A percentile compares a stretch with the other conserved stretches of the same genome.
Evolutionary conservation across 176 grass and related monocot species (phyloP).

Genomic region (Musa troglodytarum): DNA sequence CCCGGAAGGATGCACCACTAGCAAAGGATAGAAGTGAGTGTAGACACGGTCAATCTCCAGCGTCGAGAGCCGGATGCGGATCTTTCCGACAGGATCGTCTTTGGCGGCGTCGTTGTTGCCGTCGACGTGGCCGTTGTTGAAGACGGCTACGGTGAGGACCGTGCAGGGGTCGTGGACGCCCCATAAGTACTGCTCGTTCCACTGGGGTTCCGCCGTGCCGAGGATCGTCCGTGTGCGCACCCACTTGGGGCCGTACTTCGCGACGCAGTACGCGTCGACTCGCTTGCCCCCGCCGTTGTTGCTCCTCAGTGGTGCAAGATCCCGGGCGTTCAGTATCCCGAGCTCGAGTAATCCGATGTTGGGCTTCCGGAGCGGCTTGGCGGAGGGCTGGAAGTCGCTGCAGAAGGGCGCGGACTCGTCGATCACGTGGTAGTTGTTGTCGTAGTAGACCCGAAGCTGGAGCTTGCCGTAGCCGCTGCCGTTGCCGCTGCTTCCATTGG

Average conservation of each 20-base stretch:
- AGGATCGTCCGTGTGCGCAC: constrained; percentile 28
- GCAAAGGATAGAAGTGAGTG: constrained; percentile 11
- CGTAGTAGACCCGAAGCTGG: constrained; percentile 30
- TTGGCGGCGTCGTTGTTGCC: neutral
- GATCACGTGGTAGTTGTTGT: constrained; percentile 29
- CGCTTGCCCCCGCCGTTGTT: neutral
- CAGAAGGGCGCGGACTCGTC: constrained; percentile 23
- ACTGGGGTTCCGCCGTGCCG: constrained; percentile 5
- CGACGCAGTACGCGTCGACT: constrained; percentile 15
- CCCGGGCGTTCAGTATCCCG: constrained; percentile 10
- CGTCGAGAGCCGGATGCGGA: constrained; percentile 32
- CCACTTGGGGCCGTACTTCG: constrained; percentile 22
- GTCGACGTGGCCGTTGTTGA: constrained; percentile 27
- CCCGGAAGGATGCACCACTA: constrained; percentile 1
- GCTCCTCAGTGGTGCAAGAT: neutral
- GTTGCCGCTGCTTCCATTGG: neutral
- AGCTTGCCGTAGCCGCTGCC: constrained; percentile 17
- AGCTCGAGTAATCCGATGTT: constrained; percentile 13
- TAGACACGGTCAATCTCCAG: constrained; percentile 11
- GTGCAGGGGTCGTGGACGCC: constrained; percentile 40
- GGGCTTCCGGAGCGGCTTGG: neutral
- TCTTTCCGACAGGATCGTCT: constrained; percentile 19
- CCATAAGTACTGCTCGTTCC: constrained; percentile 42
- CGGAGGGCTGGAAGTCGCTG: constrained; percentile 33
- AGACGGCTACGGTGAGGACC: constrained; percentile 39